Evolutionary conservation across 2,329 filamentous ascomycete species (phyloP).

Genomic region (Cladosporium phlei): DNA sequence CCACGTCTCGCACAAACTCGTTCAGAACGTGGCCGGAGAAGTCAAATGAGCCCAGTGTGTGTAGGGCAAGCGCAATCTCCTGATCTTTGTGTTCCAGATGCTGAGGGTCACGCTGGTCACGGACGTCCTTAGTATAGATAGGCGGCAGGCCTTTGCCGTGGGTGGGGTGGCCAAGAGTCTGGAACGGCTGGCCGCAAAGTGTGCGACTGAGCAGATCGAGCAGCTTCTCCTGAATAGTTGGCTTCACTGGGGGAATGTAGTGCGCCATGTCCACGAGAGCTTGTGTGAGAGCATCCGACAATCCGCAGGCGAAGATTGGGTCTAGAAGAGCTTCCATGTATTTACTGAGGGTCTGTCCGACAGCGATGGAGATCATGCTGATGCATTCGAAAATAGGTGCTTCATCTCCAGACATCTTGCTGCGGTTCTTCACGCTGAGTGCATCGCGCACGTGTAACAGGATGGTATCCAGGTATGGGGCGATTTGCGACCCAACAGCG

Average conservation of each 20-base stretch:
- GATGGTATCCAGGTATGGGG: conserved; percentile 90
- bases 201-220: conserved; percentile 94
- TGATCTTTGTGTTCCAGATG: conserved; percentile 75
- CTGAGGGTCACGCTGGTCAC: conserved; percentile 78
- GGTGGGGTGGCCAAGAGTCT: conserved; percentile 84
- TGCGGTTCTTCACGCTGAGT: conserved; percentile 70
- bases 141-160: conserved; percentile 78
- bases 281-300: conserved; percentile 89
- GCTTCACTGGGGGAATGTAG: conserved; percentile 91
- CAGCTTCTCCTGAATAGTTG: conserved; percentile 86
- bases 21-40: conserved; percentile 90
- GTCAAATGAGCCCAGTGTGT: conserved; percentile 96
- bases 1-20: conserved; percentile 96
- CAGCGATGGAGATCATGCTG: conserved; percentile 89
- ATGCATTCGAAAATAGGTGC: conserved; percentile 93
- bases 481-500: conserved; percentile 90
- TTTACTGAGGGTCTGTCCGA: conserved; percentile 94
- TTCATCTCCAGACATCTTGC: conserved; percentile 53
- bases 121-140: conserved; percentile 60
- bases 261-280: conserved; percentile 98
- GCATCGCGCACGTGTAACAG: conserved; percentile 90
- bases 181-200: conserved; percentile 85
- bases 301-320: conserved; percentile 92
- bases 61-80: conserved; percentile 87
- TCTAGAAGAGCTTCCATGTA: conserved; percentile 95